phyloP scores from a whole-genome alignment of 257 asterid species.

The Nicotiana knightiana region DNA sequence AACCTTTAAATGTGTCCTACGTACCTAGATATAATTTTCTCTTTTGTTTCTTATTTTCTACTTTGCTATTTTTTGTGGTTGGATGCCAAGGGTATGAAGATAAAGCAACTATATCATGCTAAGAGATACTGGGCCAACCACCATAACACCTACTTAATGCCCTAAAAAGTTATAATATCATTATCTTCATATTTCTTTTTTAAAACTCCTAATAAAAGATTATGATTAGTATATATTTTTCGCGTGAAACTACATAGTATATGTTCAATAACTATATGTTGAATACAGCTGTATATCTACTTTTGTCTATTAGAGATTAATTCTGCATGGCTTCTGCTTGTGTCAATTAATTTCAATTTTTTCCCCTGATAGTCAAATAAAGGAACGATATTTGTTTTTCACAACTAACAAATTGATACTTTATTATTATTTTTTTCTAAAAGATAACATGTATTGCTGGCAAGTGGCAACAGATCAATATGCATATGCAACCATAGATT shows the following conservation, averaged over 20 bases:
- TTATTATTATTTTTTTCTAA: background rate
- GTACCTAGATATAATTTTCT: background rate
- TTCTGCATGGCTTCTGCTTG: background rate
- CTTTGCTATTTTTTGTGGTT: conserved; percentile 50
- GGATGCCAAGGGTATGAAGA: conserved; percentile 64
- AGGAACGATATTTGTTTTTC: background rate
- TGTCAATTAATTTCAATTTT: too few species aligned
- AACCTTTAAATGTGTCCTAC: background rate
- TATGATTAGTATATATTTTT: too few species aligned
- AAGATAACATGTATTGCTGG: background rate
- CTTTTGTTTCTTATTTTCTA: background rate
- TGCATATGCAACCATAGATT: background rate
- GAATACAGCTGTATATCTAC: background rate
- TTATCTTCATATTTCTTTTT: conserved; percentile 16
- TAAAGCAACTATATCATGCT: conserved; percentile 60
- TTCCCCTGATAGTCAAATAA: background rate
- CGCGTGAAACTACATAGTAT: too few species aligned
- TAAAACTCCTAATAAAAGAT: background rate
- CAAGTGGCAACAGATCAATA: background rate
- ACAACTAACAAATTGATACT: background rate
- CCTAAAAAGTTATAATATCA: conserved; percentile 34
- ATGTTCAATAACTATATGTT: background rate
- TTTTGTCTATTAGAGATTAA: background rate
- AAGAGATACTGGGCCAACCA: conserved; percentile 59
- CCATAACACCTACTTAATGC: conserved; percentile 71